A percentile compares a stretch with the other conserved stretches of the same genome.
phyloP scores from a whole-genome alignment of 306 rosid genomes.

The Sicyos edulis region DNA sequence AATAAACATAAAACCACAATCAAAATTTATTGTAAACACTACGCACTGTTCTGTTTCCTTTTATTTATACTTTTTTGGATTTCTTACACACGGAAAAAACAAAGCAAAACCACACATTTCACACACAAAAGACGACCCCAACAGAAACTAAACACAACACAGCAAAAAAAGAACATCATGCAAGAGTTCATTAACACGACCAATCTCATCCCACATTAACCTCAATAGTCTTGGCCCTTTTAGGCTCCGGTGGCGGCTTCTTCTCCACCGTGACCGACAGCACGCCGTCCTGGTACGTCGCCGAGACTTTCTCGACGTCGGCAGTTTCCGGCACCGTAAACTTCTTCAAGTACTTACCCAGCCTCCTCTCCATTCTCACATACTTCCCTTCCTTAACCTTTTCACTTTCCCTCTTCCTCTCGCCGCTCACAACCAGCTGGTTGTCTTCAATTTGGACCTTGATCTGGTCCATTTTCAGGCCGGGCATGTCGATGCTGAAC shows the following conservation, averaged over 20 bases:
- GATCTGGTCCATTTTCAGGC: constrained; percentile 18
- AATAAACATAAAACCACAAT: too few species aligned
- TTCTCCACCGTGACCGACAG: constrained; percentile 31
- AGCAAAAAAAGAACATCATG: not conserved
- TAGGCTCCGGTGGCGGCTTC: constrained; percentile 42
- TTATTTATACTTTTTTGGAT: too few species aligned
- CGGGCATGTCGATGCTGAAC: constrained; percentile 34
- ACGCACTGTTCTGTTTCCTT: not conserved
- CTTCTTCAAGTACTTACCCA: constrained; percentile 42
- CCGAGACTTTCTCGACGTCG: constrained; percentile 30
- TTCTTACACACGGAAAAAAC: too few species aligned
- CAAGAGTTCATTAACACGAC: not conserved
- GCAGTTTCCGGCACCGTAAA: constrained; percentile 41
- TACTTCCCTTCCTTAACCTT: constrained; percentile 28
- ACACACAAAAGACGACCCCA: too few species aligned
- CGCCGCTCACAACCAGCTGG: constrained; percentile 36
- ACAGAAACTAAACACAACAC: not conserved
- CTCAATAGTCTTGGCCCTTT: constrained; percentile 30
- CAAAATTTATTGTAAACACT: not conserved
- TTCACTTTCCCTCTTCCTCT: constrained; percentile 39
- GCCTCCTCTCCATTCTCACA: constrained; percentile 51
- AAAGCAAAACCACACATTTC: too few species aligned
- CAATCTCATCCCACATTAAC: constrained; percentile 16
- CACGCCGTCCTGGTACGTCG: constrained; percentile 38
- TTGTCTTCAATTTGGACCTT: constrained; percentile 8